Percentiles rank a stretch among this genome's conserved stretches.
Conservation (phyloP, 805 yeast species). For the Yarrowia keelungensis region DNA sequence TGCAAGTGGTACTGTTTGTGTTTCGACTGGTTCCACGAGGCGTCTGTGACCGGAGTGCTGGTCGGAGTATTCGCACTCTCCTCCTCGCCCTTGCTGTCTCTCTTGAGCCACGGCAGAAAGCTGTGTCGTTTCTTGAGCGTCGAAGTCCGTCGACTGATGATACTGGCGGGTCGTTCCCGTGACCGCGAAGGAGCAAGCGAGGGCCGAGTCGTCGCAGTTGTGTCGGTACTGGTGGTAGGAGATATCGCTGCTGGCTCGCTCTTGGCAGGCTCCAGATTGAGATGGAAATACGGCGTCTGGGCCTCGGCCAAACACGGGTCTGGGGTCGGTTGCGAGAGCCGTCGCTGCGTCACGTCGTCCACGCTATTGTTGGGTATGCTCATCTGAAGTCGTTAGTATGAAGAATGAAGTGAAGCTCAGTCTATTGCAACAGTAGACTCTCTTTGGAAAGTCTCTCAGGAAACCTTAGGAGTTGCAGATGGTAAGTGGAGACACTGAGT, state of each 20-base stretch:
- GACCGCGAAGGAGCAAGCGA: neutral
- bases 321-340: neutral
- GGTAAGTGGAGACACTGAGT: neutral
- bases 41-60: neutral
- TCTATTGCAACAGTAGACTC: too few species aligned
- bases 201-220: neutral
- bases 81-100: slow-evolving; percentile 8
- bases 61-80: neutral
- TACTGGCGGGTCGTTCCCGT: slow-evolving; percentile 13
- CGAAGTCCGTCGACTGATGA: slow-evolving; percentile 15
- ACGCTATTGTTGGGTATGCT: slow-evolving; percentile 10
- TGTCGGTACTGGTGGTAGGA: slow-evolving; percentile 8
- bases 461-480: slow-evolving; percentile 12
- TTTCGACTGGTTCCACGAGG: slow-evolving; percentile 28
- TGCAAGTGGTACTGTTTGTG: slow-evolving; percentile 28
- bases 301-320: neutral
- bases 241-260: slow-evolving; percentile 13
- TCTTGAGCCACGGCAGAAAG: slow-evolving; percentile 29
- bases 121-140: slow-evolving; percentile 27
- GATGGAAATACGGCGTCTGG: neutral
- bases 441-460: slow-evolving; percentile 10
- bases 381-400: slow-evolving; percentile 9
- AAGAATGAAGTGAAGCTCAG: neutral
- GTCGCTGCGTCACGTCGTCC: neutral
- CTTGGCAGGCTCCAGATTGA: slow-evolving; percentile 13